Percentiles rank a stretch among this genome's conserved stretches.
These are phyloP conservation scores for Aspergillus arachidicola DNA, from an alignment of 2,329 filamentous ascomycete genomes.

Conservation along the genomic window DNA sequence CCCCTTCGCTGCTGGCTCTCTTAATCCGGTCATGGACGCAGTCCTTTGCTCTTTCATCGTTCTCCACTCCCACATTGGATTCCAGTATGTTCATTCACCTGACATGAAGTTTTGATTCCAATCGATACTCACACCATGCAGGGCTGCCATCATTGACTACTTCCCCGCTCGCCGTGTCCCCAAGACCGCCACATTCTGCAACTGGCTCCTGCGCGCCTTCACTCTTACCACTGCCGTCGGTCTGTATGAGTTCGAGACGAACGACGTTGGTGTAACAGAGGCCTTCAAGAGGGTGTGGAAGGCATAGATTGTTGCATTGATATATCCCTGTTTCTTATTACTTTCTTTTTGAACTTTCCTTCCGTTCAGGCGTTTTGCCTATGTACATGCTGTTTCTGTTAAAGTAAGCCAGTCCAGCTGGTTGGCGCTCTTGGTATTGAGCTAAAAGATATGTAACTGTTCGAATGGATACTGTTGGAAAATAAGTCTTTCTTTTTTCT, in stretches of 20 bases:
- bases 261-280: conserved; percentile 93
- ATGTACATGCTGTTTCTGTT: conserved; percentile 37
- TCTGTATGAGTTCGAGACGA: conserved; percentile 98
- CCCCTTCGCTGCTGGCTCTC: conserved; percentile 86
- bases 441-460: conserved; percentile 26
- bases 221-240: conserved; percentile 83
- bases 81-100: conserved; percentile 63
- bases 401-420: conserved; percentile 15
- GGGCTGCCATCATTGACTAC: conserved; percentile 84
- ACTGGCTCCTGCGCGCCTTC: conserved; percentile 76
- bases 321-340: conserved; percentile 26
- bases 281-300: conserved; percentile 86
- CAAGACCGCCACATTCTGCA: conserved; percentile 64
- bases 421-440: conserved; percentile 19
- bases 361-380: conserved; percentile 35
- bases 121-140: conserved; percentile 32
- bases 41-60: conserved; percentile 80
- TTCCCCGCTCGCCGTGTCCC: conserved; percentile 74
- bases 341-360: conserved; percentile 28
- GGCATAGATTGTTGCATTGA: conserved; percentile 53
- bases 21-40: conserved; percentile 88
- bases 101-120: neutral
- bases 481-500: neutral
- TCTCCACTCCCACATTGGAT: conserved; percentile 93
- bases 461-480: conserved; percentile 6